Evolutionary conservation across 305 asterid genomes (phyloP).

Genomic region (Rubia peregrina): DNA sequence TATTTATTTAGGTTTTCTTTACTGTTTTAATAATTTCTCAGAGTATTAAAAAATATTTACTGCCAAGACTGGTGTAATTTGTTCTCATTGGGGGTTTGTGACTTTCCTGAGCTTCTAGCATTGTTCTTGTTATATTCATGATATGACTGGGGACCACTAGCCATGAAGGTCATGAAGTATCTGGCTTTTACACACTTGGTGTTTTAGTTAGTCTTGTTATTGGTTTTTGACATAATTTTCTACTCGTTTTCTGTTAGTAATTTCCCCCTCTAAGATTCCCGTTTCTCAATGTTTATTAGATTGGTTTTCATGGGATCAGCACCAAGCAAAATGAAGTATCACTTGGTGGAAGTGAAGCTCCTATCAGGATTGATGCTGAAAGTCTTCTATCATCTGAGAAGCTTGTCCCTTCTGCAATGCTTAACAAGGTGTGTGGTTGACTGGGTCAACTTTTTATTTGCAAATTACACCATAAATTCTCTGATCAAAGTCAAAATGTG

Average conservation of each 20-base stretch:
- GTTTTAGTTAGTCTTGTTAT: neutral
- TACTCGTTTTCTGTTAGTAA: neutral
- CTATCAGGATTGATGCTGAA: conserved; percentile 73
- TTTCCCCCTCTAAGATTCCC: conserved; percentile 6
- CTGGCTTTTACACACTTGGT: neutral
- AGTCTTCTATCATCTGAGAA: conserved; percentile 80
- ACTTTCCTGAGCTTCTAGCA: neutral
- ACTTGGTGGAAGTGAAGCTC: conserved; percentile 97
- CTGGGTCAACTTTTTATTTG: neutral
- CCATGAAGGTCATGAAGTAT: neutral
- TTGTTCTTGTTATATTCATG: conserved; percentile 4
- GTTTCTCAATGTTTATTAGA: conserved; percentile 39
- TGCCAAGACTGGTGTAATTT: neutral
- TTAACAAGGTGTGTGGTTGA: conserved; percentile 56
- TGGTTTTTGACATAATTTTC: neutral
- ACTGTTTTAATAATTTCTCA: neutral
- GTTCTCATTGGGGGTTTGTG: neutral
- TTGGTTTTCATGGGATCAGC: conserved; percentile 81
- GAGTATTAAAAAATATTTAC: neutral
- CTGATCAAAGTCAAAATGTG: neutral
- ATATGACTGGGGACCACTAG: neutral
- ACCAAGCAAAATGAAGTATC: conserved; percentile 64
- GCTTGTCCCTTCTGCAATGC: conserved; percentile 75
- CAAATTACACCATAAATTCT: neutral
- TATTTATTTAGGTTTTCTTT: neutral